Conservation (phyloP, 768 basidiomycete species). For the Rhizopogon sp. region DNA sequence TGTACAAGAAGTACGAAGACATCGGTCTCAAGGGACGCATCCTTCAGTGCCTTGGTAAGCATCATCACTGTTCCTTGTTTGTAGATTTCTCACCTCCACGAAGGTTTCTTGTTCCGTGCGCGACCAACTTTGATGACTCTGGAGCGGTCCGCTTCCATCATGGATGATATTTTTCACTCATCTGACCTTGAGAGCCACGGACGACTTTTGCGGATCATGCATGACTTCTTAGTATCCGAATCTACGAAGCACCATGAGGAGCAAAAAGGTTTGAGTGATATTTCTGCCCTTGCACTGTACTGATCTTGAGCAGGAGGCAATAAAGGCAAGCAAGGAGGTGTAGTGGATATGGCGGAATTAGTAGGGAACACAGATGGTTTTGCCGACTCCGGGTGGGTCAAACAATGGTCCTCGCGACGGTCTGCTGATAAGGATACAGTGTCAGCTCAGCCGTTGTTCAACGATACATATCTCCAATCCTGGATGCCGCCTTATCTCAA, state of each 20-base stretch:
- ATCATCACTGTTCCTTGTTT: neutral
- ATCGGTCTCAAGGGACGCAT: conserved; percentile 61
- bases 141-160: conserved; percentile 71
- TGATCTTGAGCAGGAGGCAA: conserved; percentile 7
- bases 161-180: conserved; percentile 85
- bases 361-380: conserved; percentile 95
- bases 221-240: conserved; percentile 86
- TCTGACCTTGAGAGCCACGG: conserved; percentile 67
- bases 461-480: conserved; percentile 79
- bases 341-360: conserved; percentile 88
- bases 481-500: conserved; percentile 74
- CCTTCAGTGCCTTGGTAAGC: conserved; percentile 80
- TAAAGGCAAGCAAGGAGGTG: conserved; percentile 23
- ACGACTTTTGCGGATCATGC: conserved; percentile 80
- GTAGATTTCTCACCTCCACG: neutral
- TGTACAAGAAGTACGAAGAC: conserved; percentile 66
- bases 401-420: neutral
- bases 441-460: conserved; percentile 94
- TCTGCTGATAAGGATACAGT: conserved; percentile 34
- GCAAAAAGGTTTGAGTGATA: conserved; percentile 51
- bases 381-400: conserved; percentile 88
- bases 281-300: neutral
- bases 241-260: conserved; percentile 69
- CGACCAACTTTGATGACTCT: conserved; percentile 89
- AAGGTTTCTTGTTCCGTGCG: conserved; percentile 89